These are phyloP conservation scores for Carex cristatella DNA, from an alignment of 176 grass and related monocot species.

Conservation along the genomic window DNA sequence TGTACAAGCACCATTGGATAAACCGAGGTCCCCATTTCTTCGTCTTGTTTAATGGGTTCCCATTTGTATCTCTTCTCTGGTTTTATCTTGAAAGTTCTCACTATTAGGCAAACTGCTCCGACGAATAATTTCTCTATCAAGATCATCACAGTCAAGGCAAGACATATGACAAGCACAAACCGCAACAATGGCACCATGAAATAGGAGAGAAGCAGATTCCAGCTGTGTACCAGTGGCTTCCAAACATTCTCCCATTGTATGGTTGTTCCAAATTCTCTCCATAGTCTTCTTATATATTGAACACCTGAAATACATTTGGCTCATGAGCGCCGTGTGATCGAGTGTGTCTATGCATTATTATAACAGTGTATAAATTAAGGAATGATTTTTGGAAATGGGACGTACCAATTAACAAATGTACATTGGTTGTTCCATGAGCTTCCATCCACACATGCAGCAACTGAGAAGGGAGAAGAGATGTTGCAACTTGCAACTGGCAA, in stretches of 20 bases:
- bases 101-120: slow-evolving; percentile 25
- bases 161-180: slow-evolving; percentile 34
- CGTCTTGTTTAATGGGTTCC: slow-evolving; percentile 27
- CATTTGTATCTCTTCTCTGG: slow-evolving; percentile 60
- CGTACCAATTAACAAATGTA: neutral
- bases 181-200: slow-evolving; percentile 41
- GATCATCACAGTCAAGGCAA: slow-evolving; percentile 60
- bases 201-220: slow-evolving; percentile 12
- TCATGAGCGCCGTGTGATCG: neutral
- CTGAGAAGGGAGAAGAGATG: neutral
- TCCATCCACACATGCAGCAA: slow-evolving; percentile 16
- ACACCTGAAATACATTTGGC: neutral
- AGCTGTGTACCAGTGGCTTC: slow-evolving; percentile 22
- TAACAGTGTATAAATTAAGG: neutral
- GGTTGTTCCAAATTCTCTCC: slow-evolving; percentile 18
- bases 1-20: slow-evolving; percentile 90
- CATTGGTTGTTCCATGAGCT: slow-evolving; percentile 4
- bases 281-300: slow-evolving; percentile 21
- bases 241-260: slow-evolving; percentile 30
- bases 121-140: slow-evolving; percentile 65
- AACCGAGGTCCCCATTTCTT: slow-evolving; percentile 13
- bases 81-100: slow-evolving; percentile 23
- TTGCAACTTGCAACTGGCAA: neutral
- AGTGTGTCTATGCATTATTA: too few species aligned
- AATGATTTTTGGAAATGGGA: neutral